Evolutionary conservation across 768 basidiomycete species (phyloP), one percentile per base, ranked within the genome.

Genomic region (Rhodotorula taiwanensis): DNA sequence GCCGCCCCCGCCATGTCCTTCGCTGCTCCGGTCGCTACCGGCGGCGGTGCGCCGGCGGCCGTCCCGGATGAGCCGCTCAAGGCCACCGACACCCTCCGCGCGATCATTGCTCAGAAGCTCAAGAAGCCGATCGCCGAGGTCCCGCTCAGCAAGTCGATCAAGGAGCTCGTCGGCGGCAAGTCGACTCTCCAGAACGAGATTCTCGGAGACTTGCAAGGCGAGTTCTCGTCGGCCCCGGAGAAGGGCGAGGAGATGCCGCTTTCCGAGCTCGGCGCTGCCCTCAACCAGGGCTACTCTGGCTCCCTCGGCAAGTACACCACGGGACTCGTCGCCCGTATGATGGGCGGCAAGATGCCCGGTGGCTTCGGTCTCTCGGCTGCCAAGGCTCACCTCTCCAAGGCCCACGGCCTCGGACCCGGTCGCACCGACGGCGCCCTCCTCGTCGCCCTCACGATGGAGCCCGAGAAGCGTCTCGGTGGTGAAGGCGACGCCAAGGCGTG

Each of bases 151-250:
- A 99, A 99, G 76, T 87, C 90, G 2, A 92, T 99, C 81, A 98
- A 99, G 77, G 95, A 99, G 72, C 86, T 99, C 55, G 93, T 95
- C 50, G 91, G 91, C 33, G 95, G 94, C 69, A 99, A 99, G 78
- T 98, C 94, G 18, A 99, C 95, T 2, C 80, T 99, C 61, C 95
- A 98, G 78, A 99, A 99, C 75, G 95, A 99, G 76, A 97, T 99
- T 65, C 79, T 99, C 47, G 94, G 95, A 52, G 95, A 98, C 74
- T 81, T 99, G 39, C 91, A 95, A 74, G 83, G 89, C 72, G 95
- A 99, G 75, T 99, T 99, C 75, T 73, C 85, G 8, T 88, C 89
- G 11, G 89, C 94, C 4, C 95, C 95, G 0, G 95, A 99, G 79
- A 99, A 98, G 79, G 92, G 89, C 16, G 95, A 99, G 76, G 94